Evolutionary conservation across 1,284 basidiomycete genomes (phyloP), one percentile per base, ranked within the genome.

Genomic region (Volvariella surrecta): DNA sequence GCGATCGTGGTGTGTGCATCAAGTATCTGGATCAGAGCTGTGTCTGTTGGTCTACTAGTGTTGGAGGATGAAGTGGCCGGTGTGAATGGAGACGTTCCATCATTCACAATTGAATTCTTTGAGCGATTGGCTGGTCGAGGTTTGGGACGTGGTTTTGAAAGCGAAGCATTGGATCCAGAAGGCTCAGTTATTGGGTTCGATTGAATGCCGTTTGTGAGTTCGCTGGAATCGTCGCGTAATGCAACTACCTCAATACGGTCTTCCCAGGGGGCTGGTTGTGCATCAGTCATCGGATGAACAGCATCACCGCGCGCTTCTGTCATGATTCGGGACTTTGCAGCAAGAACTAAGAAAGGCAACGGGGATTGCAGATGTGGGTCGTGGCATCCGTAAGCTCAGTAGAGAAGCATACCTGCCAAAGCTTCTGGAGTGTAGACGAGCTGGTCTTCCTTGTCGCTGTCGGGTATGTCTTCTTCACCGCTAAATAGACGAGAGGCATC

Each of bases 1-100:
- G 64, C 64, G 24, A 66, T 67, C 45, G 58, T 62, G 30, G 40
- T 32, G 16, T 11, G 13, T 16, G 20, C 24, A 16, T 7, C 15
- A 13, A 10, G 3, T 9, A 30, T 41, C 13, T 22, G 19, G 15
- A 10, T 10, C 16, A 22, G 4, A 22, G 4, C n/a, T 9, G 9
- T 41, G 11, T 41, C 15, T 4, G 6, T 7, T 19, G 17, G 38
- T 39, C 7, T 4, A 10, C 4, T 19, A 19, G 38, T 9, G 38
- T n/a, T 22, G 9, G 24, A 35, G 7, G 34, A 35, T 4, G 17
- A 6, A 10, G 9, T 39, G 4, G 20, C 13, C 20, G 18, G 18
- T 8, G 38, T n/a, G 17, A 9, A 9, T 37, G 24, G 15, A 31
- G 24, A 41, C 30, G 24, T 11, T 19, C 13, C 28, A 28, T 28